Base-by-base conservation (phyloP, 208 protist species). In the Trichomonas tenax region DNA sequence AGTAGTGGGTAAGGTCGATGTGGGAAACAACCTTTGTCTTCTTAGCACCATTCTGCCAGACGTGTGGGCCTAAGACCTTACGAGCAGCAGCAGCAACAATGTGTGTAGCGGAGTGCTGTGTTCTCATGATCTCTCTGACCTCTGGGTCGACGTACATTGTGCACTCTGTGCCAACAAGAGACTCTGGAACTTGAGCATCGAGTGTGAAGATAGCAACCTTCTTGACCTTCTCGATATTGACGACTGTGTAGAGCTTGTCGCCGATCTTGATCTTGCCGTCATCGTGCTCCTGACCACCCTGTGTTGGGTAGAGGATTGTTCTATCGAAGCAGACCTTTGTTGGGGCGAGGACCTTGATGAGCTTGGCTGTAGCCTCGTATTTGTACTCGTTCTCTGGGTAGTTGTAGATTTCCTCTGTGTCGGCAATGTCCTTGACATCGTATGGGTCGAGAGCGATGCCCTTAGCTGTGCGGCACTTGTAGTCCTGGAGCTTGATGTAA, bases 1-100 rank as follows among this genome's bases (percentile, higher is more conserved):
- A 38, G 41, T 96, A 96, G 34, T 96, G 93, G 34, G 93, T 96
- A n/a, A 96, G 21, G 41, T 96, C 93, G 44, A 96, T 63, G 34
- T 96, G 93, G 41, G 93, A 49, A 17, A 23, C 93, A 48, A 36
- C 11, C 34, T 63, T 63, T 31, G 93, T 84, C 44, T 96, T 96
- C 93, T 96, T 96, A 31, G 93, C 93, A 96, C 93, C 93, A 34
- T 82, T 96, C 63, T 96, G 93, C 93, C 93, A 96, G 38, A 96
- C 93, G 34, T 96, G 93, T 96, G 48, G 48, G 10, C 93, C 93
- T 41, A 96, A 48, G 10, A 96, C 93, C 34, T 44, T 72, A 36
- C 93, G 93, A 0, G 51, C 40, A 9, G 93, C 48, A 34, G 93
- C 93, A 96, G 48, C 48, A 44, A 96, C 23, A 31, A 96, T 23